These are phyloP conservation scores for Beauveria rudraprayagi DNA, from an alignment of 2,329 filamentous ascomycete genomes.

Conservation along the genomic window DNA sequence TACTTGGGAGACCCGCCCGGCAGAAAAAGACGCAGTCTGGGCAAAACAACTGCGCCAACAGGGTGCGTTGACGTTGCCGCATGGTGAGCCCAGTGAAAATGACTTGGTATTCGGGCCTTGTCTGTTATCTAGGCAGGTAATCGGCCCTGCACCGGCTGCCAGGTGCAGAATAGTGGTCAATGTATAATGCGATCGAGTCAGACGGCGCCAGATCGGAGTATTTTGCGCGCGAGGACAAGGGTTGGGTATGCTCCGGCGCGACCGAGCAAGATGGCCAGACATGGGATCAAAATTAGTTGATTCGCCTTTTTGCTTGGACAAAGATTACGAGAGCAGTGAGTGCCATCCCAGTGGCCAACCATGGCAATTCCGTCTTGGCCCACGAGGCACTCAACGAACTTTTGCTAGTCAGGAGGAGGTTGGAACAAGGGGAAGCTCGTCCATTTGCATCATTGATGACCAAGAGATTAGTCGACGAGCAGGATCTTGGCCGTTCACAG, in stretches of 20 bases:
- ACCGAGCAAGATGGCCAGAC: not conserved
- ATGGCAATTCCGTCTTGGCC: not conserved
- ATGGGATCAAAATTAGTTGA: not conserved
- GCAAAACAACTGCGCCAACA: not conserved
- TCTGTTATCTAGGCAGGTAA: not conserved
- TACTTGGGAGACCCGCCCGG: not conserved
- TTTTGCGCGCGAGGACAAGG: not conserved
- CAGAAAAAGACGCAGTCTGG: not conserved
- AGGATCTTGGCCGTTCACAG: not conserved
- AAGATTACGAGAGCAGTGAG: not conserved
- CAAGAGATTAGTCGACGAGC: not conserved
- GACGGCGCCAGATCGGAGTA: constrained; percentile 7
- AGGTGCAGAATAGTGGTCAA: not conserved
- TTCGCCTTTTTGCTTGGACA: not conserved
- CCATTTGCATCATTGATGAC: not conserved
- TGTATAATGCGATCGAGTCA: constrained; percentile 1
- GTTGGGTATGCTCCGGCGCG: not conserved
- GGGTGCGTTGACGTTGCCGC: constrained; percentile 1
- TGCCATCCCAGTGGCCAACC: not conserved
- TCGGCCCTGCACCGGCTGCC: not conserved
- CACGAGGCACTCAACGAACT: no score
- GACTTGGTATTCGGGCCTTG: constrained; percentile 11
- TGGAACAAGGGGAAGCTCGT: no score
- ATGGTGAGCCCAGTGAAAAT: not conserved
- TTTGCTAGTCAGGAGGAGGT: no score